phyloP scores from a whole-genome alignment of 78 protist genomes.

The Mantamonas sphyraenae region DNA sequence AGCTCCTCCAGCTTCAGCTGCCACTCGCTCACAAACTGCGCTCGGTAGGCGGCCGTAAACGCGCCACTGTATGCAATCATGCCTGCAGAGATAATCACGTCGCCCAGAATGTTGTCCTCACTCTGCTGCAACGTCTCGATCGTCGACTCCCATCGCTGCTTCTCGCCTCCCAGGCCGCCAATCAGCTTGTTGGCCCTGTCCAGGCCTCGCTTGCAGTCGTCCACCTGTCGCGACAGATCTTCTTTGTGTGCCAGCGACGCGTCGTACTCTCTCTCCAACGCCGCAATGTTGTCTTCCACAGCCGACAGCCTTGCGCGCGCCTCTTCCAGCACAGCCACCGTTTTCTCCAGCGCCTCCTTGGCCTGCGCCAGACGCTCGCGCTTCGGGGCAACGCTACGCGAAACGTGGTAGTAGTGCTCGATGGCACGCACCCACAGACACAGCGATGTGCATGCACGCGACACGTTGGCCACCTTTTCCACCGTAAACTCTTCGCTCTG shows the following conservation, averaged over 20 bases:
- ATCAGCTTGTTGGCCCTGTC: constrained; percentile 65
- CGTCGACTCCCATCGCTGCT: constrained; percentile 52
- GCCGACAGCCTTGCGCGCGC: constrained; percentile 27
- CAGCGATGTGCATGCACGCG: constrained; percentile 69
- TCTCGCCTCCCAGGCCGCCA: constrained; percentile 69
- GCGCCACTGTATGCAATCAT: constrained; percentile 74
- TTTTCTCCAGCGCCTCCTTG: constrained; percentile 36
- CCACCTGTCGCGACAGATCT: constrained; percentile 45
- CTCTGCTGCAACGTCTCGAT: constrained; percentile 7
- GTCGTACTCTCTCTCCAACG: constrained; percentile 35
- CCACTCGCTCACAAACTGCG: constrained; percentile 34
- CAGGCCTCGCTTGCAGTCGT: constrained; percentile 24
- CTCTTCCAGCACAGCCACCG: constrained; percentile 21
- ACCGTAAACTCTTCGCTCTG: constrained; percentile 47
- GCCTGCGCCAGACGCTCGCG: constrained; percentile 28
- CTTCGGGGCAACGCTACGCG: constrained; percentile 68
- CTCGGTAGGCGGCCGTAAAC: constrained; percentile 57
- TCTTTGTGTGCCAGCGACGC: constrained; percentile 22
- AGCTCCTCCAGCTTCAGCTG: constrained; percentile 1
- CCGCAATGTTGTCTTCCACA: constrained; percentile 43
- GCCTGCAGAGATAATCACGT: constrained; percentile 58
- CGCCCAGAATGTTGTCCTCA: constrained; percentile 42
- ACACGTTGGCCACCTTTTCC: constrained; percentile 35
- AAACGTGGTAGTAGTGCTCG: constrained; percentile 60
- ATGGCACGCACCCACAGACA: constrained; percentile 80